Evolutionary conservation across 139 green algal genomes (phyloP), one percentile per base, ranked within the genome.

Genomic region (Chlorella sp.): DNA sequence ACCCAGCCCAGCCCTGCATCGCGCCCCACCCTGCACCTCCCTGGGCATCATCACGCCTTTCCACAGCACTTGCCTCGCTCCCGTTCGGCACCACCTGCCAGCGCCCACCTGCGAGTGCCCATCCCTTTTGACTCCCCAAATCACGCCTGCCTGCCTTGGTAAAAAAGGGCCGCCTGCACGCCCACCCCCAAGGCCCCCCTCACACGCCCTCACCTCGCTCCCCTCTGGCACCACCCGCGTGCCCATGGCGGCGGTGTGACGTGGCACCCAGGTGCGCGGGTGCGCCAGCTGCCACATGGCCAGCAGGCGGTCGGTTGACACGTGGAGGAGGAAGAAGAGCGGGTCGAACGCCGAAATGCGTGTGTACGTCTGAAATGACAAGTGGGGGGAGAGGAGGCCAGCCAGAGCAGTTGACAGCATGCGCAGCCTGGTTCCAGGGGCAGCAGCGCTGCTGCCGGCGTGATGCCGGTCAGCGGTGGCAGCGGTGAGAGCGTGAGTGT

Each of bases 291-390:
- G 83, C 83, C 83, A 88, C 0, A 88, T n/a, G 76, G 83, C 83
- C 42, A 88, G 76, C 75, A 88, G 42, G 24, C 83, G 75, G 16
- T 88, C 83, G 39, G 78, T 77, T 7, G 75, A 83, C 24, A 42
- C 37, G 76, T 88, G 83, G 42, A 83, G 42, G 83, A 88, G 42
- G 37, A 88, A 61, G 83, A 88, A 88, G 76, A 88, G 75, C 21
- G 83, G 83, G 42, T 88, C 83, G 76, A 88, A 88, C 30, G 68
- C 83, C n/a, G 83, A 75, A 24, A 88, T 88, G 42, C 68, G 42
- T 1, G 75, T 88, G 83, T 83, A 61, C 26, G 68, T 61, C 83
- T 78, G 71, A 30, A 34, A 57, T n/a, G n/a, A n/a, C n/a, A n/a
- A n/a, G n/a, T n/a, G n/a, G n/a, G n/a, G n/a, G n/a, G n/a, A n/a